These are phyloP conservation scores for Pyrenophora seminiperda DNA, from an alignment of 2,329 filamentous ascomycete species.

Conservation along the genomic window DNA sequence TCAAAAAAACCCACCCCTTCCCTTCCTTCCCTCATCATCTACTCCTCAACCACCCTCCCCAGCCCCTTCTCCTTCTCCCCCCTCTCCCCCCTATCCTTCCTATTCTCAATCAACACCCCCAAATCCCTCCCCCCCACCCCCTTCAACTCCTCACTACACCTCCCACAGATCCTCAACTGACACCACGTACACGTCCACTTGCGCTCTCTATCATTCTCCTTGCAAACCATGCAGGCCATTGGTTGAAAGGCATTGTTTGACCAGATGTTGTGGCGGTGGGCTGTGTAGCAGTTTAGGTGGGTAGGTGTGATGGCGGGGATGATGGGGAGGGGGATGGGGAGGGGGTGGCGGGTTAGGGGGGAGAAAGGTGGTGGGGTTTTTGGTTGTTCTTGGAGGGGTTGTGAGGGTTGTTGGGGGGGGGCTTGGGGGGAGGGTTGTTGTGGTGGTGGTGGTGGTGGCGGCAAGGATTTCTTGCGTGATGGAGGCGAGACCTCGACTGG, in stretches of 20 bases:
- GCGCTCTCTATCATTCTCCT: constrained; percentile 26
- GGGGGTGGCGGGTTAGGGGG: constrained; percentile 27
- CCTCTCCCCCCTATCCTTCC: constrained; percentile 5
- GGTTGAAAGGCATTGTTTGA: constrained; percentile 41
- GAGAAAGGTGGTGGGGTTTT: constrained; percentile 19
- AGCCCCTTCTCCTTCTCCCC: neutral
- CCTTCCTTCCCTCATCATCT: constrained; percentile 2
- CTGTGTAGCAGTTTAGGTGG: constrained; percentile 42
- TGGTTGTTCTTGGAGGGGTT: neutral
- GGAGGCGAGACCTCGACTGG: too few relatives aligned
- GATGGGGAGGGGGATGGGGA: constrained; percentile 17
- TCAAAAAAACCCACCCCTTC: too few relatives aligned
- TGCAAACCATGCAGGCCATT: constrained; percentile 47
- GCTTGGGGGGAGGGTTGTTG: constrained; percentile 2
- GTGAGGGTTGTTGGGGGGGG: neutral
- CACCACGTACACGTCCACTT: constrained; percentile 48
- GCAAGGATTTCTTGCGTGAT: neutral
- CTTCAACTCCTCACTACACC: constrained; percentile 35
- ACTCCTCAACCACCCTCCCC: constrained; percentile 8
- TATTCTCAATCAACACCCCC: constrained; percentile 23
- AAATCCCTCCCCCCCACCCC: constrained; percentile 28
- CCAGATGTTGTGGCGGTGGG: constrained; percentile 35
- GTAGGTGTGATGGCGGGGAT: constrained; percentile 37
- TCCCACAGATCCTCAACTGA: constrained; percentile 41
- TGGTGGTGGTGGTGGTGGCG: neutral